Evolutionary conservation across 805 yeast genomes (phyloP).

Genomic region (Clavispora vitiphila): DNA sequence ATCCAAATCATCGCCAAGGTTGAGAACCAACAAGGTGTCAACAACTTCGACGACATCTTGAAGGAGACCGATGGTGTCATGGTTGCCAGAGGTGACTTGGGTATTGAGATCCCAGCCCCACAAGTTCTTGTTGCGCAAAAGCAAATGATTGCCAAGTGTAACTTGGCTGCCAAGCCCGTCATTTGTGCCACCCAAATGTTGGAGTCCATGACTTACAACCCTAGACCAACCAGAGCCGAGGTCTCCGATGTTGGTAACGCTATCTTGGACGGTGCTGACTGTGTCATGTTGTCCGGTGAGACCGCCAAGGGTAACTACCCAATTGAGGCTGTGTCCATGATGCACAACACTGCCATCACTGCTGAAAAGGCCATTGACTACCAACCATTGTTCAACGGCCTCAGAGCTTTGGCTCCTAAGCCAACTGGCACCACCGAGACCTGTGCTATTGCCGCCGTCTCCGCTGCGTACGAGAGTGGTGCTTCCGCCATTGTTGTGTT

Average conservation of each 20-base stretch:
- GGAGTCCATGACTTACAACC: slow-evolving; percentile 99
- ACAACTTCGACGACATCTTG: slow-evolving; percentile 97
- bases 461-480: slow-evolving; percentile 92
- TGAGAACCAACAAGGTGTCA: slow-evolving; percentile 99
- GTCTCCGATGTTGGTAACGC: slow-evolving; percentile 99
- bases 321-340: slow-evolving; percentile 93
- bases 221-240: slow-evolving; percentile 99
- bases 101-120: slow-evolving; percentile 99
- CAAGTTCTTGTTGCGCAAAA: slow-evolving; percentile 98
- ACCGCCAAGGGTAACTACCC: slow-evolving; percentile 99
- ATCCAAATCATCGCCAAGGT: slow-evolving; percentile 96
- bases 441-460: slow-evolving; percentile 93
- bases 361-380: slow-evolving; percentile 97
- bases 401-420: slow-evolving; percentile 76
- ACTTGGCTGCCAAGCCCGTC: slow-evolving; percentile 98
- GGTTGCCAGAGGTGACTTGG: slow-evolving; percentile 99
- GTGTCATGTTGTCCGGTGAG: slow-evolving; percentile 99
- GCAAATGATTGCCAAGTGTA: slow-evolving; percentile 98
- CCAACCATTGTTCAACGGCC: slow-evolving; percentile 76
- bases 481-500: slow-evolving; percentile 96
- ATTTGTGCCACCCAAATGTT: slow-evolving; percentile 99
- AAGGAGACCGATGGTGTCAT: slow-evolving; percentile 96
- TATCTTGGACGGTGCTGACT: slow-evolving; percentile 98
- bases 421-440: slow-evolving; percentile 96
- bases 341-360: slow-evolving; percentile 94